Conservation (phyloP, 1,284 basidiomycete species). For the Acaromyces ingoldii region DNA sequence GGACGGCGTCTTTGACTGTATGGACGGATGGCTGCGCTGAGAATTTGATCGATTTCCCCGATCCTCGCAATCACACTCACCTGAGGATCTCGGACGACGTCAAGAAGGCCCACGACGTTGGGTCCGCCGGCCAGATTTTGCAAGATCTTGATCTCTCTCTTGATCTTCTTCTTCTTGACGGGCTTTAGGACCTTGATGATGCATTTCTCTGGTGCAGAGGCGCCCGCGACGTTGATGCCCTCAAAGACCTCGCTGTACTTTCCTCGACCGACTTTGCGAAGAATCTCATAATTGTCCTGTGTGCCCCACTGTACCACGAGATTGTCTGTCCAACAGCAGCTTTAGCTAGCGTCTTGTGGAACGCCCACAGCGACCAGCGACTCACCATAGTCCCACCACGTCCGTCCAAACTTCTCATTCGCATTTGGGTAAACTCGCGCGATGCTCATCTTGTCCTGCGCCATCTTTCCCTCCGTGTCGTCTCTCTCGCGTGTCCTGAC, state of each 20-base stretch:
- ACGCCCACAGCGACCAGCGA: not conserved
- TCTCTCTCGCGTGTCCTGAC: too few relatives aligned
- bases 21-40: too few relatives aligned
- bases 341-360: not conserved
- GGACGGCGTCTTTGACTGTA: constrained; percentile 94
- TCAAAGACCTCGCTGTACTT: constrained; percentile 79
- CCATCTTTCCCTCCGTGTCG: too few relatives aligned
- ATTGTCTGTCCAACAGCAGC: constrained; percentile 24
- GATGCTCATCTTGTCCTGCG: too few relatives aligned
- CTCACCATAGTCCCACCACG: constrained; percentile 63
- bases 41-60: too few relatives aligned
- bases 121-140: constrained; percentile 95
- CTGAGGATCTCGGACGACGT: constrained; percentile 82
- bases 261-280: constrained; percentile 90
- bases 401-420: constrained; percentile 59
- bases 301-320: constrained; percentile 50
- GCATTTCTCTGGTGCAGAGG: constrained; percentile 66
- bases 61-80: constrained; percentile 26
- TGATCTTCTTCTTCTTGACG: constrained; percentile 99
- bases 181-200: constrained; percentile 99
- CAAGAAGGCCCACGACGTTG: constrained; percentile 76
- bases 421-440: constrained; percentile 60
- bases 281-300: constrained; percentile 98
- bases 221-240: constrained; percentile 76
- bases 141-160: constrained; percentile 97